Percentiles rank a stretch among this genome's conserved stretches.
phyloP scores from a whole-genome alignment of 2,329 filamentous ascomycete genomes.

The Epichloe amarillans region DNA sequence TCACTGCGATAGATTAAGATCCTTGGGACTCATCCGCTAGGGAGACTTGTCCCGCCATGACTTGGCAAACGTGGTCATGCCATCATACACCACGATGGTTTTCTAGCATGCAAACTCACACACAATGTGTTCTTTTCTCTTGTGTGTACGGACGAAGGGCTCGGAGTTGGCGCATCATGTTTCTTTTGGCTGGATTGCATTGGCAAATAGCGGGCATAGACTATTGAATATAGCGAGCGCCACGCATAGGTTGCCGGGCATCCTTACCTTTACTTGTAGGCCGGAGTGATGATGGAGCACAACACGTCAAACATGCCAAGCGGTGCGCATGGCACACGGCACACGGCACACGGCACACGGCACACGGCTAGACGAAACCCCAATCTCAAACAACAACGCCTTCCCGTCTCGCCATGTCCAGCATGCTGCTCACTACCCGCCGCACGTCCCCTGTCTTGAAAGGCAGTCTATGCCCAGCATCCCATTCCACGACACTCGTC shows the following conservation, averaged over 20 bases:
- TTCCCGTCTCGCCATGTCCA: slow-evolving; percentile 12
- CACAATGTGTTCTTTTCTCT: background rate
- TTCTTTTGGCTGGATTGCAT: slow-evolving; percentile 1
- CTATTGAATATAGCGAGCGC: background rate
- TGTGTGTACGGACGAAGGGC: background rate
- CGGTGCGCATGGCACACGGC: too few species aligned
- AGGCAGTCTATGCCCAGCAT: slow-evolving; percentile 57
- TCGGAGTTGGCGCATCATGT: slow-evolving; percentile 2
- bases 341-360: too few species aligned
- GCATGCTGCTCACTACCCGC: slow-evolving; percentile 14
- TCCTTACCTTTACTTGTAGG: too few species aligned
- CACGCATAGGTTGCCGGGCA: background rate
- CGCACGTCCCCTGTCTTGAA: slow-evolving; percentile 54
- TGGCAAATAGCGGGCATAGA: slow-evolving; percentile 2
- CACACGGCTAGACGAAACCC: too few species aligned
- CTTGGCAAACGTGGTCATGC: background rate
- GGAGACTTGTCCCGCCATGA: background rate
- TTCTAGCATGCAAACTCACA: background rate
- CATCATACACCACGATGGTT: background rate
- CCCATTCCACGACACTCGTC: slow-evolving; percentile 54
- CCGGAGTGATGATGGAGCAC: too few species aligned
- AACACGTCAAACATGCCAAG: too few species aligned
- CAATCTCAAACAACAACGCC: slow-evolving; percentile 2
- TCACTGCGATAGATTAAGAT: slow-evolving; percentile 37
- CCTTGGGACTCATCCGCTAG: slow-evolving; percentile 21